phyloP scores from a whole-genome alignment of 2,329 filamentous ascomycete genomes.

The Paraphaeosphaeria sporulosa region DNA sequence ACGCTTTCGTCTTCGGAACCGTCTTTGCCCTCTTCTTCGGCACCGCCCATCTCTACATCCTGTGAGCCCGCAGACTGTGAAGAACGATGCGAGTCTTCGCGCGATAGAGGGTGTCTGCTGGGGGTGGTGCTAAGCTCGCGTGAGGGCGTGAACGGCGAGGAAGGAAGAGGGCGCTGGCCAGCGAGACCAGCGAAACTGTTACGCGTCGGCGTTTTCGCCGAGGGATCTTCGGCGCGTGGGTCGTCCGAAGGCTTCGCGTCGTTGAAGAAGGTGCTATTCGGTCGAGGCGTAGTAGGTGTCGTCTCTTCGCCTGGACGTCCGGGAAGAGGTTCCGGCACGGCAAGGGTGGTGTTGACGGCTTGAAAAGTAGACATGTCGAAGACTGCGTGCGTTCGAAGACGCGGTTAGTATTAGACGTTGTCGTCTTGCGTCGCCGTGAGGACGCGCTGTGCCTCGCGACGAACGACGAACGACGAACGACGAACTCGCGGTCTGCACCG shows the following conservation, averaged over 20 bases:
- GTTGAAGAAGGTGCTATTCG: constrained; percentile 51
- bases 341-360: constrained; percentile 66
- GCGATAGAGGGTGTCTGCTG: constrained; percentile 51
- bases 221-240: constrained; percentile 47
- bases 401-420: constrained; percentile 20
- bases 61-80: constrained; percentile 68
- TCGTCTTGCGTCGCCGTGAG: constrained; percentile 29
- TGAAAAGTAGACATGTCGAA: constrained; percentile 64
- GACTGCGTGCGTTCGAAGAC: constrained; percentile 10
- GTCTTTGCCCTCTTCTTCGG: constrained; percentile 71
- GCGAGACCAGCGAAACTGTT: constrained; percentile 57
- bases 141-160: constrained; percentile 55
- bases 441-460: constrained; percentile 20
- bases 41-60: constrained; percentile 80
- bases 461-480: constrained; percentile 7
- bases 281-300: constrained; percentile 64
- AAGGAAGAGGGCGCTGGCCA: constrained; percentile 56
- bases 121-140: constrained; percentile 50
- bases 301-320: constrained; percentile 60
- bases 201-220: constrained; percentile 70
- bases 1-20: constrained; percentile 60
- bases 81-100: constrained; percentile 68
- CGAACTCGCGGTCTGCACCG: constrained; percentile 18
- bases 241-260: constrained; percentile 47
- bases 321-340: constrained; percentile 51